Evolutionary conservation across 768 basidiomycete genomes (phyloP).

Genomic region (Arthromyces matolae): DNA sequence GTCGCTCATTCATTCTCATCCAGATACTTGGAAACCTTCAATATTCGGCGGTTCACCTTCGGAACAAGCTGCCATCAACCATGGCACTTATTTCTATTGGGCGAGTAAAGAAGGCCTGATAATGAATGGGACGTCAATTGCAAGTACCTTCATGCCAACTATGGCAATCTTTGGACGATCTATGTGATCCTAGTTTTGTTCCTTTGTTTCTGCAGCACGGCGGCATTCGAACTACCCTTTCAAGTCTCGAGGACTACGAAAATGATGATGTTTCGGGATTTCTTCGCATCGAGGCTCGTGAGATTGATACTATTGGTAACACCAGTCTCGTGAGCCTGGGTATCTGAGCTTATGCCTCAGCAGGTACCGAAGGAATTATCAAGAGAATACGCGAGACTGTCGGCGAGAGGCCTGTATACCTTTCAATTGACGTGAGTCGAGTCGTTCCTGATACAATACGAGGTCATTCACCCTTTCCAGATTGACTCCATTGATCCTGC

Average conservation of each 20-base stretch:
- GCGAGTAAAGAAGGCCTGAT: conserved; percentile 82
- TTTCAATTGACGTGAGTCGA: conserved; percentile 66
- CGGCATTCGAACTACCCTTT: conserved; percentile 81
- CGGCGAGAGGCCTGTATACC: conserved; percentile 69
- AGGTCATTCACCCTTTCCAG: conserved; percentile 27
- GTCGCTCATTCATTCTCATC: not conserved
- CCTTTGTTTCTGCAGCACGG: conserved; percentile 62
- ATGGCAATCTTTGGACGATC: conserved; percentile 23
- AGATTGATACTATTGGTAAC: conserved; percentile 76
- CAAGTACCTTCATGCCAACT: conserved; percentile 51
- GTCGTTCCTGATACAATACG: not conserved
- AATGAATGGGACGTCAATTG: conserved; percentile 74
- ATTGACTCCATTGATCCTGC: conserved; percentile 80
- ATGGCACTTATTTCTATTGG: conserved; percentile 91
- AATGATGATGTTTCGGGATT: conserved; percentile 81
- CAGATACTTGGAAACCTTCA: conserved; percentile 72
- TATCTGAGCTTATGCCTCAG: not conserved
- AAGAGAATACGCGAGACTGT: conserved; percentile 77
- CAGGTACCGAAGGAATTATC: conserved; percentile 73
- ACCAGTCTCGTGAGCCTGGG: not conserved
- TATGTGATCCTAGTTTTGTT: conserved; percentile 84
- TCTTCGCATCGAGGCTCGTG: conserved; percentile 77
- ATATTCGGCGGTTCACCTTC: conserved; percentile 75
- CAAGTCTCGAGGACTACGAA: conserved; percentile 70
- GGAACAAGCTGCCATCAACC: conserved; percentile 71